Base-by-base conservation (phyloP, 345 rosid genomes). In the Euclidium syriacum region DNA sequence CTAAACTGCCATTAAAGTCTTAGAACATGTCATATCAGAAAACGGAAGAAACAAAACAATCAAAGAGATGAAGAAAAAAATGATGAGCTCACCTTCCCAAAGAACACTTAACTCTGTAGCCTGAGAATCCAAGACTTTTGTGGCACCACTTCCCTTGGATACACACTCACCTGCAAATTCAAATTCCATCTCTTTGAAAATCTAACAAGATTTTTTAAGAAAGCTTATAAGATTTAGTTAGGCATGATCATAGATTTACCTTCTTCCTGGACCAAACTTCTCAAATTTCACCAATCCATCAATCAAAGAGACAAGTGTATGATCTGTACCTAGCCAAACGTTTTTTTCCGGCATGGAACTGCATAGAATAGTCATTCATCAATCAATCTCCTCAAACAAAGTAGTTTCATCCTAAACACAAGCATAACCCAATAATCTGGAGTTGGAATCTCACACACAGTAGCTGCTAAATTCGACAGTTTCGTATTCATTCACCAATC, bases 271-370 rank as follows among this genome's bases (percentile, higher is more conserved):
- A 27, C 98, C 95, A 24, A 52, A 82, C 82, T 92, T 92, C 90
- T 89, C 97, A 17, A 92, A 89, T 72, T 92, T 89, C 23, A 94
- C 97, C 4, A 89, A 77, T 44, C 99, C 97, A 55, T 94, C 99
- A 26, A 92, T 87, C 72, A 87, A 71, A 33, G 98, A 81, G 73
- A 83, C 89, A 36, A 92, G 79, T 1, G 95, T 89, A 70, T 89
- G 81, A 62, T 92, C 96, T 76, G 82, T 92, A 59, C 95, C 96
- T 20, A 89, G 67, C 52, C 98, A 96, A 65, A 92, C 98, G 27
- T n/a, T 92, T 92, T 19, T 92, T 92, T 22, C 98, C 97, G 1
- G 94, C 90, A 80, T 89, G 97, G 18, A 92, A 89, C 98, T 89
- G 82, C 55, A 49, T 22, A 11, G 36, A 39, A 33, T 52, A 56